These are phyloP conservation scores for Globisporangium splendens DNA, from an alignment of 352 stramenopile genomes.

Conservation along the genomic window DNA sequence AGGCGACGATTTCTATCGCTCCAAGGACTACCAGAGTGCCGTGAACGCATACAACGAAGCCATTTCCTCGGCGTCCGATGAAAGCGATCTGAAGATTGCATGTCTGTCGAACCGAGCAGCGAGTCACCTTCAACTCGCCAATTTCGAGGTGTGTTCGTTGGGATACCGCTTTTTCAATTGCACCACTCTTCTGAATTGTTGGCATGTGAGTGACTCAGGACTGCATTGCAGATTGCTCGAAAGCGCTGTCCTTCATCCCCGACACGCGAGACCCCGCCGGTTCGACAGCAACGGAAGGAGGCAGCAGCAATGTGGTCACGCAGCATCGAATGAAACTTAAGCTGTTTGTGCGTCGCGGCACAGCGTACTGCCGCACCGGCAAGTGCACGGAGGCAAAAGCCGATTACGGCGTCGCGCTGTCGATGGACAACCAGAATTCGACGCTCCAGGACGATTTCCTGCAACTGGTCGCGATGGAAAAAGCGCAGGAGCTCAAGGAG, in stretches of 20 bases:
- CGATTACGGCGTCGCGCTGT: slow-evolving; percentile 75
- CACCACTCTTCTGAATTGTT: slow-evolving; percentile 1
- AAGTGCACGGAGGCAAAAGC: slow-evolving; percentile 65
- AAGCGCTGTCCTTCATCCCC: slow-evolving; percentile 57
- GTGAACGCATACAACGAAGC: slow-evolving; percentile 71
- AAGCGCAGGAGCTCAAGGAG: slow-evolving; percentile 47
- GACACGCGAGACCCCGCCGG: slow-evolving; percentile 35
- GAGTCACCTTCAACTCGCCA: slow-evolving; percentile 48
- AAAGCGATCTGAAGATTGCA: slow-evolving; percentile 40
- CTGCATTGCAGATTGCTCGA: slow-evolving; percentile 67
- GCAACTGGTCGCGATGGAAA: slow-evolving; percentile 56
- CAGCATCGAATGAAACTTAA: slow-evolving; percentile 72
- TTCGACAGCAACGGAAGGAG: slow-evolving; percentile 12
- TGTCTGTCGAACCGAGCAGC: slow-evolving; percentile 74
- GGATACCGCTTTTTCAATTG: neutral
- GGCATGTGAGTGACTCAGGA: slow-evolving; percentile 16
- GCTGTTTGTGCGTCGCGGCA: slow-evolving; percentile 67
- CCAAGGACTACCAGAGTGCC: slow-evolving; percentile 61
- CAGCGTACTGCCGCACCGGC: slow-evolving; percentile 56
- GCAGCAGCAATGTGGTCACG: slow-evolving; percentile 21
- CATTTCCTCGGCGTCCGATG: slow-evolving; percentile 27
- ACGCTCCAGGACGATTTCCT: slow-evolving; percentile 65
- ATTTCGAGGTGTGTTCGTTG: slow-evolving; percentile 35
- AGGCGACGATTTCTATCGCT: slow-evolving; percentile 79
- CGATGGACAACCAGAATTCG: slow-evolving; percentile 71